phyloP scores from a whole-genome alignment of 140 eudicot species.

The Cichorium intybus region DNA sequence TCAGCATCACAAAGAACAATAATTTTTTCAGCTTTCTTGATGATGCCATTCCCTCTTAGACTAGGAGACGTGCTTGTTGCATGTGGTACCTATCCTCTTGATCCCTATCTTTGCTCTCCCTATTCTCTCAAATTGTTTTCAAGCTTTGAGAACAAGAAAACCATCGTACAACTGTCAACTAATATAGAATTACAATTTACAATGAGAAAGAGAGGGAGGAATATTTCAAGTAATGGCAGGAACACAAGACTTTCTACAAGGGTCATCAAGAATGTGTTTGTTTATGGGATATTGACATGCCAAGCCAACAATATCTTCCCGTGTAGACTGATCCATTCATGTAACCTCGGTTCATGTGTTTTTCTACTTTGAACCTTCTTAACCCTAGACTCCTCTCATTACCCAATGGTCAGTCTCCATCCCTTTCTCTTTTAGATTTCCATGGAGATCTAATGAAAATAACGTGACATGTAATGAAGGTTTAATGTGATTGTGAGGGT shows the following conservation, averaged over 20 bases:
- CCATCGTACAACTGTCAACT: background rate
- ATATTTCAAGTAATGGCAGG: conserved; percentile 54
- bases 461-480: too few relatives aligned
- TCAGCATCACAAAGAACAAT: conserved; percentile 84
- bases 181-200: too few relatives aligned
- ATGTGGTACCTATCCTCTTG: conserved; percentile 82
- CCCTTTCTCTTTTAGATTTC: too few relatives aligned
- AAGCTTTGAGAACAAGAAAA: background rate
- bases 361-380: conserved; percentile 17
- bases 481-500: too few relatives aligned
- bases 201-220: conserved; percentile 1
- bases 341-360: conserved; percentile 6
- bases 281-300: conserved; percentile 42
- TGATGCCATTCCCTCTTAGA: conserved; percentile 76
- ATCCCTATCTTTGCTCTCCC: conserved; percentile 95
- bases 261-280: conserved; percentile 31
- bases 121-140: conserved; percentile 23
- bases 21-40: conserved; percentile 84
- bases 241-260: conserved; percentile 52
- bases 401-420: conserved; percentile 28
- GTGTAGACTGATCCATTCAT: conserved; percentile 18
- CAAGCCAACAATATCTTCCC: conserved; percentile 38
- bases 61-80: conserved; percentile 87
- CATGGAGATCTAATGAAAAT: too few relatives aligned
- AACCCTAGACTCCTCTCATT: conserved; percentile 31